Evolutionary conservation across 1,284 basidiomycete genomes (phyloP).

Genomic region (Rhizoctonia solani): DNA sequence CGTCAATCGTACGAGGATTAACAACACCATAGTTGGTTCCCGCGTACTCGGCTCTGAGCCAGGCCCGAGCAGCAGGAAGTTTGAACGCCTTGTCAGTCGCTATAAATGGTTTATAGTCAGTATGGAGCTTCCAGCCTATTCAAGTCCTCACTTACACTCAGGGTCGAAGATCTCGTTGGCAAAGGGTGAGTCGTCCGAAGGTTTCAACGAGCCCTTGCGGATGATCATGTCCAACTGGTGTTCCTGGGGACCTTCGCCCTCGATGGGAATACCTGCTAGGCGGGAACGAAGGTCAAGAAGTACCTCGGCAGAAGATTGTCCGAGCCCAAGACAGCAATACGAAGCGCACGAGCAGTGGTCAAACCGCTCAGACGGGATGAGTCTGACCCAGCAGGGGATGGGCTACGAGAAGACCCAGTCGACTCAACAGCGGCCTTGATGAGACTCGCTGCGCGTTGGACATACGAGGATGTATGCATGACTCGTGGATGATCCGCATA

Average conservation of each 20-base stretch:
- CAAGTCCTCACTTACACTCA: slow-evolving; percentile 46
- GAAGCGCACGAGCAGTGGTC: slow-evolving; percentile 38
- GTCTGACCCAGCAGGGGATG: not conserved
- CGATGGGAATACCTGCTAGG: slow-evolving; percentile 48
- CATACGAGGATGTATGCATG: slow-evolving; percentile 54
- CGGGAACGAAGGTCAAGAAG: slow-evolving; percentile 49
- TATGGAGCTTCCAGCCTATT: slow-evolving; percentile 5
- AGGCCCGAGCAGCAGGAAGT: slow-evolving; percentile 47
- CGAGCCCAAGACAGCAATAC: slow-evolving; percentile 60
- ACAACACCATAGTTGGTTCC: slow-evolving; percentile 63
- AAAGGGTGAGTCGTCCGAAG: slow-evolving; percentile 62
- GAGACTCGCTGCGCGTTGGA: slow-evolving; percentile 35
- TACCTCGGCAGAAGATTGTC: slow-evolving; percentile 61
- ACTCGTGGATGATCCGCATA: slow-evolving; percentile 44
- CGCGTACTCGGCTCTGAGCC: slow-evolving; percentile 53
- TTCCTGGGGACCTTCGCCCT: slow-evolving; percentile 39
- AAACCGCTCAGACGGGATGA: not conserved
- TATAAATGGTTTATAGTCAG: slow-evolving; percentile 18
- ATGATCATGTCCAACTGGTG: slow-evolving; percentile 60
- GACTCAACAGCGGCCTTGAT: slow-evolving; percentile 14
- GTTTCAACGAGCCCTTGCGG: slow-evolving; percentile 57
- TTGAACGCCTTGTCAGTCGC: slow-evolving; percentile 50
- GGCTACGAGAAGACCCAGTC: slow-evolving; percentile 18
- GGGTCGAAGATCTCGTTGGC: slow-evolving; percentile 65
- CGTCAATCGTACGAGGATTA: slow-evolving; percentile 53